Evolutionary conservation across 306 rosid species (phyloP).

Genomic region (Adenanthera pavonina): DNA sequence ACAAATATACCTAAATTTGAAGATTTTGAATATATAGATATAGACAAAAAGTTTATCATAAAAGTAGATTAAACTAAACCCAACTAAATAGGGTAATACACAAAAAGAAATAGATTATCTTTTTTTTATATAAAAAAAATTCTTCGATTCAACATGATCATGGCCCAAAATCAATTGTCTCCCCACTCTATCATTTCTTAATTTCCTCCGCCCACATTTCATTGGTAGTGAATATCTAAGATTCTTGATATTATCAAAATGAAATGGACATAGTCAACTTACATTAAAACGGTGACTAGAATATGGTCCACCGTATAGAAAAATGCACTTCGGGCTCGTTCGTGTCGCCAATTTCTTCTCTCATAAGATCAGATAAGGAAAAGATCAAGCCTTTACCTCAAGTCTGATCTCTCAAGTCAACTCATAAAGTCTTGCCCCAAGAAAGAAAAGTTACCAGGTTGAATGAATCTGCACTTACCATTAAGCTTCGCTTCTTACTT

Average conservation of each 20-base stretch:
- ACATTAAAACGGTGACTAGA: not conserved
- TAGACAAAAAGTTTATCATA: no score
- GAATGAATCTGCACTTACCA: not conserved
- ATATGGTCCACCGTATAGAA: not conserved
- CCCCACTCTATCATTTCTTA: not conserved
- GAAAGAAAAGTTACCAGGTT: slow-evolving; percentile 11
- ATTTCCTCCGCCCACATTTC: not conserved
- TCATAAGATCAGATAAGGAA: no score
- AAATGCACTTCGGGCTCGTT: not conserved
- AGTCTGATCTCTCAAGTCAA: slow-evolving; percentile 24
- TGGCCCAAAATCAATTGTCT: no score
- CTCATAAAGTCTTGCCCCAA: slow-evolving; percentile 34
- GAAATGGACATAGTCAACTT: not conserved
- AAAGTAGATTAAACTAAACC: no score
- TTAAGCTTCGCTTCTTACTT: not conserved
- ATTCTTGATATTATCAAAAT: not conserved
- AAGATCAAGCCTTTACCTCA: not conserved
- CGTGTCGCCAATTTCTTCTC: not conserved
- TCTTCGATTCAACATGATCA: no score
- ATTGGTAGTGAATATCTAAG: not conserved
- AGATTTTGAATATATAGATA: no score
- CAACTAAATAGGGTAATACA: no score
- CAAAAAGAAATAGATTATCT: no score
- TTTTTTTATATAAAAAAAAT: no score
- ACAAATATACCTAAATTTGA: no score